Percentiles rank a stretch among this genome's conserved stretches.
Evolutionary conservation across 257 asterid species (phyloP).

Genomic region (Paraleonurus japonicus): DNA sequence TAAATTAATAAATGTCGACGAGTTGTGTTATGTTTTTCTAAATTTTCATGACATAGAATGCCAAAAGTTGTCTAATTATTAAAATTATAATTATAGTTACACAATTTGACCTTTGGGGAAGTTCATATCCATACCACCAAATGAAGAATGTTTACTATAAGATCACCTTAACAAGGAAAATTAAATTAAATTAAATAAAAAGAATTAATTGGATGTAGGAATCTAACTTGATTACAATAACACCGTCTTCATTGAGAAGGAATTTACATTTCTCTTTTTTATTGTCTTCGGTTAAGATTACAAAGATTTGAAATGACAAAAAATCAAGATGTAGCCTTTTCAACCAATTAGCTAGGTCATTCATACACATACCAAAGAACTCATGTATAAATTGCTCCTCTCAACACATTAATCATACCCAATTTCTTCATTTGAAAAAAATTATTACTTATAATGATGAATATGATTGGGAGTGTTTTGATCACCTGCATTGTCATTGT

Average conservation of each 20-base stretch:
- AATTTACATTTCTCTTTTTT: constrained; percentile 5
- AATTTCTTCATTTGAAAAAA: neutral
- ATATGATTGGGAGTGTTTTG: constrained; percentile 14
- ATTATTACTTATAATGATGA: neutral
- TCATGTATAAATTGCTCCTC: constrained; percentile 30
- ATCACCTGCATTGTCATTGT: constrained; percentile 16
- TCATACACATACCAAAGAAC: neutral
- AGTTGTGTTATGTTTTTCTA: too few species aligned
- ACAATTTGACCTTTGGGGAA: neutral
- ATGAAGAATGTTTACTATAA: neutral
- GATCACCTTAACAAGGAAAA: neutral
- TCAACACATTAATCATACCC: neutral
- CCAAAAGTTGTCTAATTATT: neutral
- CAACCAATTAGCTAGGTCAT: constrained; percentile 33
- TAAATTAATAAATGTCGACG: too few species aligned
- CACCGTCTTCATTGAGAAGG: constrained; percentile 26
- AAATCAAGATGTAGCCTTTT: constrained; percentile 38
- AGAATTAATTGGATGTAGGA: neutral
- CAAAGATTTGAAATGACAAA: constrained; percentile 22
- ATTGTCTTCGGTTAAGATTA: constrained; percentile 30
- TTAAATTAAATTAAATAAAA: neutral
- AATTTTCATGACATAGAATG: too few species aligned
- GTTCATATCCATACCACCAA: neutral
- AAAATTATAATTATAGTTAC: neutral
- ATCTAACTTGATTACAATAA: neutral